Conservation (phyloP, 805 yeast genomes). For the Myxozyma sirexii region DNA sequence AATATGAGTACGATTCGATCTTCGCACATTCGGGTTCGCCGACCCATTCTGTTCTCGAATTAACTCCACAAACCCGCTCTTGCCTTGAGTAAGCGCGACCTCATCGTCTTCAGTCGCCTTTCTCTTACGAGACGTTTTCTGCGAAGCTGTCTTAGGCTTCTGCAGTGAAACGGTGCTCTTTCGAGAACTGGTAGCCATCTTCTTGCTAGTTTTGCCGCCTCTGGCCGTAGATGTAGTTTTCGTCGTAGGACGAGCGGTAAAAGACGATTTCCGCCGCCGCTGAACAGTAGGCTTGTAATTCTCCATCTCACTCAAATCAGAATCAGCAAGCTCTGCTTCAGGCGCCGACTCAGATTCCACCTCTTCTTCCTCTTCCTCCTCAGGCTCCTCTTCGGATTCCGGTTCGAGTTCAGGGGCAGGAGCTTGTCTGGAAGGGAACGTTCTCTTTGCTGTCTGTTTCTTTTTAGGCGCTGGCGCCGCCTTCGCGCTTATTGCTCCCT, state of each 20-base stretch:
- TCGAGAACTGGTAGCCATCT: too few relatives aligned
- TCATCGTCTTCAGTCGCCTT: not conserved
- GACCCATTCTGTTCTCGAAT: not conserved
- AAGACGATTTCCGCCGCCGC: not conserved
- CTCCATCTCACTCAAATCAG: conserved; percentile 5
- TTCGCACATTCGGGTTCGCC: conserved; percentile 42
- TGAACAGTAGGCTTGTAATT: conserved; percentile 1
- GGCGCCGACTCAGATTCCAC: conserved; percentile 17
- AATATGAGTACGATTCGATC: conserved; percentile 66
- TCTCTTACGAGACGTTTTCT: not conserved
- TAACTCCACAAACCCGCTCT: conserved; percentile 10
- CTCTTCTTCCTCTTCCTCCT: conserved; percentile 12
- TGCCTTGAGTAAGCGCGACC: not conserved
- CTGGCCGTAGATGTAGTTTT: not conserved
- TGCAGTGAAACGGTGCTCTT: not conserved
- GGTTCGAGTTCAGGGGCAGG: conserved; percentile 6
- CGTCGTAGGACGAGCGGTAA: not conserved
- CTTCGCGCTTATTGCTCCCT: not conserved
- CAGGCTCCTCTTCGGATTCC: conserved; percentile 12
- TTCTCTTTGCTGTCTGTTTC: conserved; percentile 5
- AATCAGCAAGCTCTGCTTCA: conserved; percentile 5
- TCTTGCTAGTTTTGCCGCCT: too few relatives aligned
- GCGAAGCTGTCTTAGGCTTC: not conserved
- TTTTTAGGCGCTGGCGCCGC: not conserved
- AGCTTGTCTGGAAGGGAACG: not conserved